A percentile compares a stretch with the other conserved stretches of the same genome.
These are phyloP conservation scores for Podila minutissima DNA, from an alignment of 192 early-diverging fungal genomes.

Conservation along the genomic window DNA sequence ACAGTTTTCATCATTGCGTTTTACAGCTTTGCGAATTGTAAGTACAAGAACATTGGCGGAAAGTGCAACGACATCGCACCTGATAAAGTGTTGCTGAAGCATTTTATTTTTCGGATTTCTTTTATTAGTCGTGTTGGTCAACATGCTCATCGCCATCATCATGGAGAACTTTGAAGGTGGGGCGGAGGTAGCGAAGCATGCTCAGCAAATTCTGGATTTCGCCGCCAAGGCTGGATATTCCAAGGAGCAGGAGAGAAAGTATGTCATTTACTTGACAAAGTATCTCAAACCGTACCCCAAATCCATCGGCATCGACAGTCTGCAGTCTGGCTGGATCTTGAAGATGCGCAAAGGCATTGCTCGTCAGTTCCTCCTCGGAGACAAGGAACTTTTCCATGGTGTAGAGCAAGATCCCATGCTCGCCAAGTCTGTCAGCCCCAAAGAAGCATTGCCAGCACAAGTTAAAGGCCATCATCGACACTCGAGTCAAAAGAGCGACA, in stretches of 20 bases:
- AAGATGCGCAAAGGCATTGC: slow-evolving; percentile 60
- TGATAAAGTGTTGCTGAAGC: too few relatives aligned
- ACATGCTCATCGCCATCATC: slow-evolving; percentile 73
- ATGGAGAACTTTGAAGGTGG: slow-evolving; percentile 72
- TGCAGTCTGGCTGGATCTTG: slow-evolving; percentile 54
- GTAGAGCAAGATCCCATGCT: slow-evolving; percentile 21
- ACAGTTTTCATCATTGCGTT: slow-evolving; percentile 62
- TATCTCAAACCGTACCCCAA: slow-evolving; percentile 63
- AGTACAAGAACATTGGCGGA: slow-evolving; percentile 5
- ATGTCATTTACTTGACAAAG: slow-evolving; percentile 60
- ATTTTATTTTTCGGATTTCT: too few relatives aligned
- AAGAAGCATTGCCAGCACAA: neutral
- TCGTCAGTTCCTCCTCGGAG: slow-evolving; percentile 55
- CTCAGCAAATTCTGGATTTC: slow-evolving; percentile 59
- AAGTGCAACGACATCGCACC: too few relatives aligned
- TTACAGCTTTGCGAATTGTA: slow-evolving; percentile 70
- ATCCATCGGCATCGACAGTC: slow-evolving; percentile 50
- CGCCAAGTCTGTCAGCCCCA: neutral
- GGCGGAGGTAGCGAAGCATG: slow-evolving; percentile 62
- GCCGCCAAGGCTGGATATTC: slow-evolving; percentile 38
- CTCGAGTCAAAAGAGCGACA: slow-evolving; percentile 14
- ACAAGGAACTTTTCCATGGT: slow-evolving; percentile 36
- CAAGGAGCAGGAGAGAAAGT: slow-evolving; percentile 42
- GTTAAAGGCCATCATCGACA: slow-evolving; percentile 7
- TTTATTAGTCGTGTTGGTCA: slow-evolving; percentile 62